Base-by-base conservation (phyloP, 768 basidiomycete genomes). In the Ramaria sp. region DNA sequence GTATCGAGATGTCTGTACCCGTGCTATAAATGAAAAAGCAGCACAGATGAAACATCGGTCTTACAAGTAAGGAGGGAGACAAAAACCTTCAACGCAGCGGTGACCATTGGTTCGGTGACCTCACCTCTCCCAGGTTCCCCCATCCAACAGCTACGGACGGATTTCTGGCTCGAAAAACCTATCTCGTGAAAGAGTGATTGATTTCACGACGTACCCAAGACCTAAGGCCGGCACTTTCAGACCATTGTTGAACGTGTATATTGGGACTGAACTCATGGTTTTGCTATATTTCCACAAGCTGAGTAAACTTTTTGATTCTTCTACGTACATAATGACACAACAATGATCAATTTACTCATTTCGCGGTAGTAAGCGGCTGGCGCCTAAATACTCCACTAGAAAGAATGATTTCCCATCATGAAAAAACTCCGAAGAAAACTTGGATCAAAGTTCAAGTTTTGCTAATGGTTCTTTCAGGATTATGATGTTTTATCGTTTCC, bases 231-330 rank as follows among this genome's bases (percentile, higher is more conserved):
- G 49, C 10, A 50, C 38, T 37, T 50, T 37, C 34, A 20, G 18
- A 39, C 49, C 49, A 50, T 50, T 50, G 25, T 50, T 50, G 22
- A 50, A 50, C 6, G 49, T 50, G 32, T 18, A 50, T 13, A 36
- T 32, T 20, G 49, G 49, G 32, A 50, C 30, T 4, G 49, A 24
- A 24, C 28, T 36, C 49, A 50, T 50, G 20, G n/a, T 48, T 16
- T 5, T 39, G 38, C 30, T n/a, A n/a, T n/a, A n/a, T n/a, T n/a
- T n/a, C n/a, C n/a, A n/a, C n/a, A n/a, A n/a, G n/a, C n/a, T n/a
- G n/a, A n/a, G n/a, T n/a, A n/a, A n/a, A n/a, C n/a, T n/a, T n/a
- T n/a, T n/a, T n/a, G n/a, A n/a, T n/a, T n/a, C n/a, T n/a, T n/a
- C n/a, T n/a, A n/a, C n/a, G n/a, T n/a, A n/a, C n/a, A n/a, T n/a